phyloP scores from a whole-genome alignment of 768 basidiomycete species.

The Sistotremastrum niveocremeum region DNA sequence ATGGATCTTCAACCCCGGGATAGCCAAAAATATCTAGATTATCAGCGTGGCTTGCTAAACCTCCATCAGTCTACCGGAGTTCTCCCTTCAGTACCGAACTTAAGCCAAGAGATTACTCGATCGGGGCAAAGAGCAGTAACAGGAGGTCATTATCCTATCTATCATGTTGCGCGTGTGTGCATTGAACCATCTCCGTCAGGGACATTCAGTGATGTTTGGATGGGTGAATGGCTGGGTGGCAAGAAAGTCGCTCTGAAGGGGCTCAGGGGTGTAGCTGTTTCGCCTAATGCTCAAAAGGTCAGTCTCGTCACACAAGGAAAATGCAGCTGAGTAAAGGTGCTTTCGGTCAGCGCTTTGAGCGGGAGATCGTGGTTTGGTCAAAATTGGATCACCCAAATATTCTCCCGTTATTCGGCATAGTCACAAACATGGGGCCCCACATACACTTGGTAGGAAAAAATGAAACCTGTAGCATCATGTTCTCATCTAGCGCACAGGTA shows the following conservation, averaged over 20 bases:
- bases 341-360: constrained; percentile 34
- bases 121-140: constrained; percentile 27
- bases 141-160: constrained; percentile 17
- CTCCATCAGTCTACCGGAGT: constrained; percentile 39
- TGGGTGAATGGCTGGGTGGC: constrained; percentile 40
- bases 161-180: neutral
- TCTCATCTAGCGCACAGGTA: constrained; percentile 23
- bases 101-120: constrained; percentile 38
- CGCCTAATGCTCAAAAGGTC: constrained; percentile 27
- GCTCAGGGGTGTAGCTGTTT: constrained; percentile 30
- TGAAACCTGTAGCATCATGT: neutral
- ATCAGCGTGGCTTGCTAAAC: constrained; percentile 31
- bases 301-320: neutral
- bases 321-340: neutral
- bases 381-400: constrained; percentile 37
- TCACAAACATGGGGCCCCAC: constrained; percentile 36
- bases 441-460: constrained; percentile 31
- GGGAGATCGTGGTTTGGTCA: constrained; percentile 43
- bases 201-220: constrained; percentile 39
- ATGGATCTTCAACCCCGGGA: neutral
- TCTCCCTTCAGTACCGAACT: constrained; percentile 36
- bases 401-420: constrained; percentile 42
- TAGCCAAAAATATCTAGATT: constrained; percentile 18
- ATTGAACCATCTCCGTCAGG: constrained; percentile 10
- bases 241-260: constrained; percentile 47